These are phyloP conservation scores for Cicer bijugum DNA, from an alignment of 306 rosid species.

Conservation along the genomic window DNA sequence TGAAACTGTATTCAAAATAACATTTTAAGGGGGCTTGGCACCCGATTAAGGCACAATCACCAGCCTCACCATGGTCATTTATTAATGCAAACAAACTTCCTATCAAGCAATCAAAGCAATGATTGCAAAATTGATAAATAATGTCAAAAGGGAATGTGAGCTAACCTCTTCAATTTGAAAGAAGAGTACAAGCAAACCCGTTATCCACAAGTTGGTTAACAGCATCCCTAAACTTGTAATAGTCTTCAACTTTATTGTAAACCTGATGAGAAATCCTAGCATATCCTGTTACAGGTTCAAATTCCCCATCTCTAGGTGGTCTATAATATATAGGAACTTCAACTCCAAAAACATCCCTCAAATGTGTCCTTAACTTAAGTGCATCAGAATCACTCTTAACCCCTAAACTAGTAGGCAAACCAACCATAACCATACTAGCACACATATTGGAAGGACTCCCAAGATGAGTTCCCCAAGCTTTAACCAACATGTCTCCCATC, in stretches of 20 bases:
- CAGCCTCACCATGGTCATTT: conserved; percentile 2
- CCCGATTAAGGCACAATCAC: conserved; percentile 24
- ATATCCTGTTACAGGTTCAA: conserved; percentile 70
- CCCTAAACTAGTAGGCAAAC: conserved; percentile 78
- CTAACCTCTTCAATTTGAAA: conserved; percentile 69
- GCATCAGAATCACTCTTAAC: conserved; percentile 70
- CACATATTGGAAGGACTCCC: conserved; percentile 90
- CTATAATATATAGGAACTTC: conserved; percentile 86
- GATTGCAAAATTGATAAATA: conserved; percentile 17
- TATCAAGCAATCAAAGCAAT: conserved; percentile 1
- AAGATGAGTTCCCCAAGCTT: conserved; percentile 83
- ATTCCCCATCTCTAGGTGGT: conserved; percentile 65
- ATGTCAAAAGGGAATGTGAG: conserved; percentile 14
- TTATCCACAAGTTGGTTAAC: conserved; percentile 66
- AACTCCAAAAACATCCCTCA: conserved; percentile 76
- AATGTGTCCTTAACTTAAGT: conserved; percentile 61
- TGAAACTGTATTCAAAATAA: conserved; percentile 6
- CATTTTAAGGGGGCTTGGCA: conserved; percentile 11
- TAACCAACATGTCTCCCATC: conserved; percentile 85
- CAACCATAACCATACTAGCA: conserved; percentile 91
- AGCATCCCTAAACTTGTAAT: conserved; percentile 78
- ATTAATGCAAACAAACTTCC: conserved; percentile 30
- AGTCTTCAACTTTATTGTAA: conserved; percentile 80
- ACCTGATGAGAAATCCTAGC: conserved; percentile 92
- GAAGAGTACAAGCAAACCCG: conserved; percentile 69